phyloP scores from a whole-genome alignment of 495 filamentous ascomycete genomes.

The Lasiosphaeria hispida region DNA sequence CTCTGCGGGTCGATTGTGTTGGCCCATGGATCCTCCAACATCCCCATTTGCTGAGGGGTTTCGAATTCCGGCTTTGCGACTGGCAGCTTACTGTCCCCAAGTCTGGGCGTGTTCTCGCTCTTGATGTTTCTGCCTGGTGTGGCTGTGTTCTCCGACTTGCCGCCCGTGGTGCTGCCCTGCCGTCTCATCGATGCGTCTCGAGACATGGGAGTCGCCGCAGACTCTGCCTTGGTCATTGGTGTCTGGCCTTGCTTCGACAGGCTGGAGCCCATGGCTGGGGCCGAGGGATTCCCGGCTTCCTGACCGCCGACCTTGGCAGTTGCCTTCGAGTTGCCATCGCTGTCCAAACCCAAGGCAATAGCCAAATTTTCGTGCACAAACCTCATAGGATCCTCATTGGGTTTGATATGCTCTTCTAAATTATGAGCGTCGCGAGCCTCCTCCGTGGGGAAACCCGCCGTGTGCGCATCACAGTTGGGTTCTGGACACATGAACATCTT shows the following conservation, averaged over 20 bases:
- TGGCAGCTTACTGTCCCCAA: slow-evolving; percentile 21
- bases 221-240: slow-evolving; percentile 35
- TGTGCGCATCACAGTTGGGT: slow-evolving; percentile 43
- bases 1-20: slow-evolving; percentile 47
- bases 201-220: slow-evolving; percentile 44
- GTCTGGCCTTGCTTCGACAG: slow-evolving; percentile 47
- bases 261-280: slow-evolving; percentile 32
- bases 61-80: slow-evolving; percentile 15
- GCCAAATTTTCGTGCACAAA: slow-evolving; percentile 49
- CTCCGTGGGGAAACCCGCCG: slow-evolving; percentile 52
- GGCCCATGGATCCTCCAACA: slow-evolving; percentile 34
- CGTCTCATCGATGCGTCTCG: slow-evolving; percentile 46
- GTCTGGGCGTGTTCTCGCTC: slow-evolving; percentile 20
- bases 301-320: slow-evolving; percentile 15
- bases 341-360: slow-evolving; percentile 44
- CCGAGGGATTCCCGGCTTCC: slow-evolving; percentile 16
- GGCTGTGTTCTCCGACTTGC: slow-evolving; percentile 27
- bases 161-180: slow-evolving; percentile 38
- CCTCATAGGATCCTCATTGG: slow-evolving; percentile 50
- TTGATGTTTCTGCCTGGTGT: slow-evolving; percentile 31
- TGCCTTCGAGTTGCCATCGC: slow-evolving; percentile 43
- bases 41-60: slow-evolving; percentile 16
- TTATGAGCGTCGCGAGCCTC: slow-evolving; percentile 51
- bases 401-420: slow-evolving; percentile 54
- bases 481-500: slow-evolving; percentile 44